Evolutionary conservation across 352 stramenopile species (phyloP), one percentile per base, ranked within the genome.

Genomic region (Chrysophaeum taylorii): DNA sequence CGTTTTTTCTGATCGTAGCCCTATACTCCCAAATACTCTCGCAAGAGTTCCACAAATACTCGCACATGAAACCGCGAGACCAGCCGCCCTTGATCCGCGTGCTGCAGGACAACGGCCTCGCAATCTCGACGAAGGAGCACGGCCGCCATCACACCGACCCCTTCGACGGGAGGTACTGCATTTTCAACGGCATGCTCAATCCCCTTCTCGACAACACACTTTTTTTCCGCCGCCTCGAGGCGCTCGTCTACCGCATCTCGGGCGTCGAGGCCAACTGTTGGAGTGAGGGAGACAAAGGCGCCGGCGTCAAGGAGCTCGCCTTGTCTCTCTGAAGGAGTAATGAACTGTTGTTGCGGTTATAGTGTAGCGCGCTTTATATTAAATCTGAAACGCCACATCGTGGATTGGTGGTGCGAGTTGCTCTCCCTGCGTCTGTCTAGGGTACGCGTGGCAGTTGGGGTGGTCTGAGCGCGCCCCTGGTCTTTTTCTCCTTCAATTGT

Each of bases 11-110:
- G 18, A 25, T 57, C 9, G 53, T 77, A 31, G 53, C 76, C 0
- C 87, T 88, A 70, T 88, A 75, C 54, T 57, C 75, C 0, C 77
- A 88, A 69, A 84, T 88, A 64, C 69, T 87, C 53, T 83, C 78
- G 1, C 82, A 88, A 76, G 82, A 88, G 74, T 76, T 87, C 37
- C 82, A 88, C 68, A 87, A 87, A 71, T 87, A 80, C 81, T 80
- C 72, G 39, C 82, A 88, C 69, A 76, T 80, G 75, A 79, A 76
- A 0, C 79, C 79, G n/a, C 77, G 70, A 37, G 72, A 87, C 45
- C 64, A 70, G 21, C 78, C 78, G 7, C 25, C 7, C 5, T 80
- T 73, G 52, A 77, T 84, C 0, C 83, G 84, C 61, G 57, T 29
- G 27, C 37, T 88, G 25, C 82, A 88, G 74, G 63, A 80, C 33